Percentiles rank a stretch among this genome's conserved stretches.
These are phyloP conservation scores for Candida sanyaensis DNA, from an alignment of 1,139 yeast genomes.

Conservation along the genomic window DNA sequence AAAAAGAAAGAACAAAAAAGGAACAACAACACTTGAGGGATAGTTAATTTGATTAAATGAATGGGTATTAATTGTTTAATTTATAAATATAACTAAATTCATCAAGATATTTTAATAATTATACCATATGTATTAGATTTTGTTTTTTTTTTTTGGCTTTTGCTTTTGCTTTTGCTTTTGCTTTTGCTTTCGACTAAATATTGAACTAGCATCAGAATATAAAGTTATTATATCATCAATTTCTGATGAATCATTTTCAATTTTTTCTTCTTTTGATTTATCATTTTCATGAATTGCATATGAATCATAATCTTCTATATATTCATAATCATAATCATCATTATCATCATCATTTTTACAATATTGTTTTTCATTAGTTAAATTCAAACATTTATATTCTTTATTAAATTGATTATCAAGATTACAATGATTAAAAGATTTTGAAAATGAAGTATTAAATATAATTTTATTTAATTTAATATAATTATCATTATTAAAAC, in stretches of 20 bases:
- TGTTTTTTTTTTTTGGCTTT: no score
- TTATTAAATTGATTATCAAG: background rate
- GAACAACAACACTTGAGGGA: no score
- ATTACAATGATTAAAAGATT: background rate
- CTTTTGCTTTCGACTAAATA: background rate
- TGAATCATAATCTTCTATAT: no score
- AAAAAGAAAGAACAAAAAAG: background rate
- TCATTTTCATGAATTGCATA: no score
- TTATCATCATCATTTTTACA: background rate
- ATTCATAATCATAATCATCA: no score
- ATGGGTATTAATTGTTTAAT: no score
- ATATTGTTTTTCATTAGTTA: conserved; percentile 3
- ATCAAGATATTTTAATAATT: no score
- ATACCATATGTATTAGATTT: no score
- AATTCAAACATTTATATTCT: background rate
- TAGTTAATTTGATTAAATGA: no score
- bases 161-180: no score
- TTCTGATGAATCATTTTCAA: background rate
- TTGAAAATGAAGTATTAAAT: background rate
- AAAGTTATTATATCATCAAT: background rate
- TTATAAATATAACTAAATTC: no score
- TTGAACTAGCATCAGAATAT: conserved; percentile 3
- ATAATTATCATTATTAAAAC: background rate
- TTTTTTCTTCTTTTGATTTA: background rate
- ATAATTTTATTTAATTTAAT: background rate